A percentile compares a stretch with the other conserved stretches of the same genome.
phyloP scores from a whole-genome alignment of 768 basidiomycete genomes.

The Rhodotorula sphaerocarpa region DNA sequence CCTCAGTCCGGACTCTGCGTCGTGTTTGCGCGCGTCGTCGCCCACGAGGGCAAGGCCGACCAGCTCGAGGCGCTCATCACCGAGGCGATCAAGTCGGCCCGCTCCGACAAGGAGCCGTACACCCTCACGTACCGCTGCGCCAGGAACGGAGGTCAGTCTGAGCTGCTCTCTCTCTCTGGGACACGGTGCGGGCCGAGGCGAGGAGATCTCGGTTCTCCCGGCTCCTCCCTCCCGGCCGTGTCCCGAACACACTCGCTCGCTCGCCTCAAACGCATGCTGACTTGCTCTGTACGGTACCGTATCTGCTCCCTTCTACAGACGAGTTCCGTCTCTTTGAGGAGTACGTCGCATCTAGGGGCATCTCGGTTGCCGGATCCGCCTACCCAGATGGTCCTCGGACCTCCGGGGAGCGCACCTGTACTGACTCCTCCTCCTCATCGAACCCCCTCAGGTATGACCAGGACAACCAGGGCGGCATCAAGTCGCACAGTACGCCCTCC shows the following conservation, averaged over 20 bases:
- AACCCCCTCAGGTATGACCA: slow-evolving; percentile 19
- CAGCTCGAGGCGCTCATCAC: slow-evolving; percentile 14
- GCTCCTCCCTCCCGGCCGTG: too few relatives aligned
- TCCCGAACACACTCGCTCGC: not conserved
- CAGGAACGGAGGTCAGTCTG: slow-evolving; percentile 4
- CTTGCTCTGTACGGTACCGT: not conserved
- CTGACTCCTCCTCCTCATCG: too few relatives aligned
- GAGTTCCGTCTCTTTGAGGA: slow-evolving; percentile 22
- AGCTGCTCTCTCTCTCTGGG: too few relatives aligned
- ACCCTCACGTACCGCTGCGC: slow-evolving; percentile 14
- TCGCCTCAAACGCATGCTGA: not conserved
- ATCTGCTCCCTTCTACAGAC: not conserved
- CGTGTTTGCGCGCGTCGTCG: slow-evolving; percentile 20
- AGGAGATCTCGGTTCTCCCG: too few relatives aligned
- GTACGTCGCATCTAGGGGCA: not conserved
- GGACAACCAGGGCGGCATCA: slow-evolving; percentile 17
- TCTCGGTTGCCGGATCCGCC: too few relatives aligned
- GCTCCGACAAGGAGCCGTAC: slow-evolving; percentile 27
- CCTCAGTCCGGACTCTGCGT: slow-evolving; percentile 10
- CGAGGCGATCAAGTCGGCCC: not conserved
- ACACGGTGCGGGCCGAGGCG: too few relatives aligned
- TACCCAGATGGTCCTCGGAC: too few relatives aligned
- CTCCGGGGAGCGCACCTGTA: too few relatives aligned
- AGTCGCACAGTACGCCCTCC: slow-evolving; percentile 17
- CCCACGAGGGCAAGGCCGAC: slow-evolving; percentile 18